Conservation (phyloP, 805 yeast species). For the Vanderwaltozyma polyspora region DNA sequence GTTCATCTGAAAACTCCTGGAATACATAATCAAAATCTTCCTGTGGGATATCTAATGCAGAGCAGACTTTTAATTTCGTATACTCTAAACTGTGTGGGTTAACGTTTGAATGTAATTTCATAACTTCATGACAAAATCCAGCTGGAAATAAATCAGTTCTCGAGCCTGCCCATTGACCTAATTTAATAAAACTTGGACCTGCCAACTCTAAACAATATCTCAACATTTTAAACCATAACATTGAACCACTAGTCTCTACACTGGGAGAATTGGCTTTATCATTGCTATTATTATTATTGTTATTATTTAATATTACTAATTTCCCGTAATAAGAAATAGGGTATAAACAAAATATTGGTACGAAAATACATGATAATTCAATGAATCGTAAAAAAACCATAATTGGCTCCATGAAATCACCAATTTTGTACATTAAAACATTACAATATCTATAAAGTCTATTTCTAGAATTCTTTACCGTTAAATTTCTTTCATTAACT, state of each 20-base stretch:
- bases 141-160: conserved; percentile 85
- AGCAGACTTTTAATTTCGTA: conserved; percentile 48
- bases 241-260: conserved; percentile 46
- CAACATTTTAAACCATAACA: conserved; percentile 58
- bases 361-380: conserved; percentile 52
- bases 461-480: conserved; percentile 10
- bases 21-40: conserved; percentile 63
- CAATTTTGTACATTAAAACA: conserved; percentile 32
- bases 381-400: conserved; percentile 57
- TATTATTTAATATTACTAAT: conserved; percentile 5
- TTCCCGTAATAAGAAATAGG: conserved; percentile 41
- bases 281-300: background rate
- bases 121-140: conserved; percentile 66
- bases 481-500: conserved; percentile 23
- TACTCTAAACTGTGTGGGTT: conserved; percentile 53
- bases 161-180: conserved; percentile 99
- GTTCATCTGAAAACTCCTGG: conserved; percentile 61
- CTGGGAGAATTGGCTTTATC: background rate
- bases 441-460: conserved; percentile 25
- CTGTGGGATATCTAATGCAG: conserved; percentile 43
- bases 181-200: conserved; percentile 83
- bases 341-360: conserved; percentile 55
- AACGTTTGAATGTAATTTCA: conserved; percentile 73
- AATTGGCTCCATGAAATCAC: conserved; percentile 58
- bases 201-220: conserved; percentile 65